Percentiles rank a stretch among this genome's conserved stretches.
Evolutionary conservation across 179 eudicot genomes (phyloP).

Genomic region (Beta corolliflora): DNA sequence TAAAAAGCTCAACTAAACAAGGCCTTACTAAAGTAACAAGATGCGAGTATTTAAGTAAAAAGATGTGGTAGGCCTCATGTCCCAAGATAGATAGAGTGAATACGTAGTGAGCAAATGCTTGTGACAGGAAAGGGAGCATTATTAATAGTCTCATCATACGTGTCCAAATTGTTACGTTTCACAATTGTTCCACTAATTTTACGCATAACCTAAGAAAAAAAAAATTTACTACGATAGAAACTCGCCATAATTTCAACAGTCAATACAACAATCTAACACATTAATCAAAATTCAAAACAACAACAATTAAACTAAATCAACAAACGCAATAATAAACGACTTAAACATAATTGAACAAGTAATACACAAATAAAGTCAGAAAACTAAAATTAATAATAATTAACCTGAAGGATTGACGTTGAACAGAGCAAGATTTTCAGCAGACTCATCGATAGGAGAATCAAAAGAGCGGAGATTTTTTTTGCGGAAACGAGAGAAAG

Average conservation of each 20-base stretch:
- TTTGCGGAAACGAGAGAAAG: conserved; percentile 70
- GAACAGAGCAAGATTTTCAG: conserved; percentile 73
- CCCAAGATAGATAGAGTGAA: too few relatives aligned
- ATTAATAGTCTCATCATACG: too few relatives aligned
- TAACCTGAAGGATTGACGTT: conserved; percentile 37
- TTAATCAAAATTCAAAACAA: not conserved
- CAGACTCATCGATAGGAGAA: conserved; percentile 75
- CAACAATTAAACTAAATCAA: not conserved
- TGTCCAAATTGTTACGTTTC: too few relatives aligned
- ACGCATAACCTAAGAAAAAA: too few relatives aligned
- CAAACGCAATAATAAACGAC: not conserved
- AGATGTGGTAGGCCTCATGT: too few relatives aligned
- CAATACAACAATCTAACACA: not conserved
- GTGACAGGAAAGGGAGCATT: too few relatives aligned
- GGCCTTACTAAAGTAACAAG: too few relatives aligned
- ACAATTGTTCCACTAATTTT: too few relatives aligned
- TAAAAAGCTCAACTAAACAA: too few relatives aligned
- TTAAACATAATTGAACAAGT: not conserved
- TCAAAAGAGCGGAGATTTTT: conserved; percentile 58
- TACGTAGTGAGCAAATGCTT: too few relatives aligned
- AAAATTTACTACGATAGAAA: too few relatives aligned
- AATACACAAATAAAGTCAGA: not conserved
- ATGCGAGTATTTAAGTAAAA: too few relatives aligned
- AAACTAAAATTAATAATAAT: not conserved
- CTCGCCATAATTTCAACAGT: not conserved